Base-by-base conservation (phyloP, 1,284 basidiomycete species). In the Fomes fomentarius region DNA sequence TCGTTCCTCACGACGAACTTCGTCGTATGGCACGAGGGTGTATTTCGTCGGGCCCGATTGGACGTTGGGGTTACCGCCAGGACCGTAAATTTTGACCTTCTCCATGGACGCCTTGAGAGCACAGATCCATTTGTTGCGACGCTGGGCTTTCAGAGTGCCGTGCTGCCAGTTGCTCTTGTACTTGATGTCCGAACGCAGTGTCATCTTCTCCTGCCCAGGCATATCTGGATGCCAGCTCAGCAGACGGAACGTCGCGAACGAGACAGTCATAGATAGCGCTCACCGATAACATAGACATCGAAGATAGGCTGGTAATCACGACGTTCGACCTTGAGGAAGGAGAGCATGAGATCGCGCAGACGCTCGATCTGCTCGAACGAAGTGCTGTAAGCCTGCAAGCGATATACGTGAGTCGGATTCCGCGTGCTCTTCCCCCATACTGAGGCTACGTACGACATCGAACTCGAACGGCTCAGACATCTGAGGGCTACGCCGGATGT, bases 141-240 rank as follows among this genome's bases (percentile, higher is more conserved):
- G 84, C 74, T 89, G 82, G 4, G 81, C 79, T 78, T 85, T 94
- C 37, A 95, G 74, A 0, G 85, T 83, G 21, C 84, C 85, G 65
- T 93, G 89, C 70, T 94, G 93, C 77, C 86, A 90, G 69, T 95
- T 96, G 63, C 87, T 88, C 76, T 94, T 95, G 79, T 94, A 96
- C 70, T 89, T 90, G 73, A 96, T 96, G 66, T 91, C 88, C 24
- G 89, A 88, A 57, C 83, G 83, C 17, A 96, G 77, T 0, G 81
- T 79, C 79, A 96, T 83, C 70, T 89, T 93, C 57, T 80, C 81
- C 69, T 96, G 94, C 4, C 82, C 89, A 21, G 89, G 89, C 63
- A 96, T 90, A 70, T 94, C 93, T 82, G 46, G 22, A n/a, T n/a
- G 5, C 12, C 2, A 24, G 5, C 2, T 40, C 19, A 24, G 38